These are phyloP conservation scores for Camelina neglecta DNA, from an alignment of 345 rosid genomes.

Conservation along the genomic window DNA sequence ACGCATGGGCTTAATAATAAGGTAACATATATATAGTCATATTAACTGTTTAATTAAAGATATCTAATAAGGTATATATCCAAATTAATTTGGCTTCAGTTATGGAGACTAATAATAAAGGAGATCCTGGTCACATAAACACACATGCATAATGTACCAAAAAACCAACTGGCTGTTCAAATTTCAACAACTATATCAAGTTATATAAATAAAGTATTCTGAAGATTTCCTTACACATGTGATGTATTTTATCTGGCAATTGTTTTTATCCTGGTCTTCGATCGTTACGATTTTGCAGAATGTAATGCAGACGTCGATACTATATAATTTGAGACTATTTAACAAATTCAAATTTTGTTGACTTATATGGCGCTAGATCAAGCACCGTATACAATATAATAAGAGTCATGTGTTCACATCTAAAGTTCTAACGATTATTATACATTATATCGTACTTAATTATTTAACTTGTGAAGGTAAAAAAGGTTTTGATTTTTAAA, in stretches of 20 bases:
- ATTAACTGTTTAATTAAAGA: background rate
- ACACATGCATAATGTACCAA: conserved; percentile 40
- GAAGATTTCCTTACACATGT: conserved; percentile 31
- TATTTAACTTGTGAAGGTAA: conserved; percentile 29
- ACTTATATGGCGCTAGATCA: conserved; percentile 12
- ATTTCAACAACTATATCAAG: conserved; percentile 38
- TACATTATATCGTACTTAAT: conserved; percentile 8
- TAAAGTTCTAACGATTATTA: conserved; percentile 5
- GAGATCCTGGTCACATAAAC: conserved; percentile 37
- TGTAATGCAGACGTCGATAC: conserved; percentile 31
- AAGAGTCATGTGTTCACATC: conserved; percentile 40
- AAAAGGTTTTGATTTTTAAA: conserved; percentile 13
- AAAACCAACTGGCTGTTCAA: conserved; percentile 41
- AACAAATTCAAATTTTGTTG: conserved; percentile 1
- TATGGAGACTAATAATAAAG: conserved; percentile 17
- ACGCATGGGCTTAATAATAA: conserved; percentile 20
- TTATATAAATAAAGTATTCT: conserved; percentile 23
- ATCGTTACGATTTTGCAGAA: conserved; percentile 15
- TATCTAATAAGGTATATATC: conserved; percentile 7
- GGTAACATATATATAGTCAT: background rate
- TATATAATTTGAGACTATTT: background rate
- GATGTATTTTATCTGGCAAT: conserved; percentile 2
- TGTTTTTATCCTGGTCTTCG: conserved; percentile 18
- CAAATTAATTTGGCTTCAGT: conserved; percentile 16
- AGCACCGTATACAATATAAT: background rate